Conservation (phyloP, 352 stramenopile genomes). For the Globisporangium cylindrosporum region DNA sequence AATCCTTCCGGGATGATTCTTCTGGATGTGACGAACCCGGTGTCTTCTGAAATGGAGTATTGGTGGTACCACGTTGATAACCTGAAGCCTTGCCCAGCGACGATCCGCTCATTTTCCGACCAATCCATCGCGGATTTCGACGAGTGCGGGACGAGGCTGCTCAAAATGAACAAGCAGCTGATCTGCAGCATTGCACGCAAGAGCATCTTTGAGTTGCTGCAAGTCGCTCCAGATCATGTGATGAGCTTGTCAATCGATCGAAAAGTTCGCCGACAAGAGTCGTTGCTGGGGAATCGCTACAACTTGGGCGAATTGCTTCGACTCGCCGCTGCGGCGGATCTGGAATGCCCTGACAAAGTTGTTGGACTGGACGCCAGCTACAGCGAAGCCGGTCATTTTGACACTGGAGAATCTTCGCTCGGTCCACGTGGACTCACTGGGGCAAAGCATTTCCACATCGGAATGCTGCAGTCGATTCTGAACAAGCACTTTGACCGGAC, state of each 20-base stretch:
- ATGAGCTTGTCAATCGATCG: slow-evolving; percentile 45
- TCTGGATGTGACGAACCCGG: slow-evolving; percentile 59
- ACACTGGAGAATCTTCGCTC: slow-evolving; percentile 11
- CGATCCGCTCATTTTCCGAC: slow-evolving; percentile 25
- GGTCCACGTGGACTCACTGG: slow-evolving; percentile 11
- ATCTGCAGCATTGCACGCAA: slow-evolving; percentile 60
- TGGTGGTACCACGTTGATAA: slow-evolving; percentile 76
- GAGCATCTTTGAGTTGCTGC: slow-evolving; percentile 60
- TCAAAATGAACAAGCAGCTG: slow-evolving; percentile 40
- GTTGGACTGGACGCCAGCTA: slow-evolving; percentile 28
- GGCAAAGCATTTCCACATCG: slow-evolving; percentile 23
- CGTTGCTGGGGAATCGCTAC: slow-evolving; percentile 35
- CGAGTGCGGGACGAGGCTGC: slow-evolving; percentile 27
- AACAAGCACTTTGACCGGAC: slow-evolving; percentile 54
- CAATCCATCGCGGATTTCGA: slow-evolving; percentile 46
- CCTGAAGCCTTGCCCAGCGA: slow-evolving; percentile 24
- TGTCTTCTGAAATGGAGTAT: slow-evolving; percentile 42
- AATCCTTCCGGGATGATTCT: slow-evolving; percentile 56
- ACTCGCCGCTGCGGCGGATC: slow-evolving; percentile 48
- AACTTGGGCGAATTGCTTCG: slow-evolving; percentile 50
- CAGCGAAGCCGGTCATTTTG: background rate
- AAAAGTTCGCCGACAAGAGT: slow-evolving; percentile 15
- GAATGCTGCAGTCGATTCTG: slow-evolving; percentile 42
- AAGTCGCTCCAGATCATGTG: slow-evolving; percentile 55
- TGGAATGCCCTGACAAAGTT: slow-evolving; percentile 46